phyloP scores from a whole-genome alignment of 1,284 basidiomycete genomes.

The Psilocybe mexicana region DNA sequence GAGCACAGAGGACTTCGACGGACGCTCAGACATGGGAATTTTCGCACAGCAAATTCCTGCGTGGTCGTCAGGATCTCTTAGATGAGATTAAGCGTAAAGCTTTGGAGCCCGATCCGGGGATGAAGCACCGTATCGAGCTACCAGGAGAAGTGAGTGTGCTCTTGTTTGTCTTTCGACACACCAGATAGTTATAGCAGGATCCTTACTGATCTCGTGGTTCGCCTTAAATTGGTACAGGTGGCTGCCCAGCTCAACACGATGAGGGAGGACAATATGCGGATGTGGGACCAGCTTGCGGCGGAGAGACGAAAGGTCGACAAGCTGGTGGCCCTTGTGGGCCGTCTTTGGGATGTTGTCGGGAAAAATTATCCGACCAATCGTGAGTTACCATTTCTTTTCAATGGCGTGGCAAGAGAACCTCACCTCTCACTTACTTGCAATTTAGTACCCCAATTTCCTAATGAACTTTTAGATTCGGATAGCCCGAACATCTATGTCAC shows the following conservation, averaged over 20 bases:
- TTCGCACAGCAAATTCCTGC: conserved; percentile 83
- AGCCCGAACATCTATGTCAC: conserved; percentile 74
- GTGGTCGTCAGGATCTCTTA: conserved; percentile 77
- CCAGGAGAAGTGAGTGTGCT: conserved; percentile 64
- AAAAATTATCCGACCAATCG: conserved; percentile 48
- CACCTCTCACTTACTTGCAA: neutral
- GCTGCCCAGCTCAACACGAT: conserved; percentile 67
- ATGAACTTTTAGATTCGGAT: conserved; percentile 57
- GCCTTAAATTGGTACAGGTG: conserved; percentile 34
- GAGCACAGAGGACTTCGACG: conserved; percentile 76
- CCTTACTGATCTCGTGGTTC: conserved; percentile 19
- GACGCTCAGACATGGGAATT: conserved; percentile 89
- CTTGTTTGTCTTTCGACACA: neutral
- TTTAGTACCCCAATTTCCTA: conserved; percentile 62
- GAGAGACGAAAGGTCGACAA: conserved; percentile 56
- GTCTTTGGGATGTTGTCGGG: conserved; percentile 59
- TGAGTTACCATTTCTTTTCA: conserved; percentile 38
- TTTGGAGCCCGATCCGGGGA: conserved; percentile 67
- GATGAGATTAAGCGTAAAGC: conserved; percentile 88
- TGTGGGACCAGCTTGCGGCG: conserved; percentile 52
- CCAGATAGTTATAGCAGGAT: conserved; percentile 8
- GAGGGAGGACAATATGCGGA: conserved; percentile 65
- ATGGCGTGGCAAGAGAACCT: neutral
- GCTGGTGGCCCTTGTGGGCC: conserved; percentile 45
- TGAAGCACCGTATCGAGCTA: conserved; percentile 71